Evolutionary conservation across 1,284 basidiomycete species (phyloP).

Genomic region (Sanghuangporus weigelae): DNA sequence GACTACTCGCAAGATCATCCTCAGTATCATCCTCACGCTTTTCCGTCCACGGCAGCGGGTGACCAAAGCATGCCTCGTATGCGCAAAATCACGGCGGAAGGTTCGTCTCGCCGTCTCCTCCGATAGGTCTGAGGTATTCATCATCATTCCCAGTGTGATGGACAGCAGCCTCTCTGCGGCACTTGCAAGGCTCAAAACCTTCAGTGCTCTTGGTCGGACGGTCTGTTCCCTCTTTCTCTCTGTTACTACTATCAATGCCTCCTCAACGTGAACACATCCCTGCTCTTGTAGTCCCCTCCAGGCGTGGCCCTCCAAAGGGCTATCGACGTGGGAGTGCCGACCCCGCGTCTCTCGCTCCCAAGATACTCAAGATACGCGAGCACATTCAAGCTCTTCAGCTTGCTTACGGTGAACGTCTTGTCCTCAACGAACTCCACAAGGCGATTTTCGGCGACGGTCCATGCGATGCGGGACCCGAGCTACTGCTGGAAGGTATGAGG

Average conservation of each 20-base stretch:
- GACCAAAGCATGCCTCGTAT: constrained; percentile 18
- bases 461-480: constrained; percentile 1
- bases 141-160: constrained; percentile 14
- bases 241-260: not conserved
- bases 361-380: constrained; percentile 18
- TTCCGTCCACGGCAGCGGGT: constrained; percentile 11
- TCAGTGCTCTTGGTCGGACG: constrained; percentile 14
- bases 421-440: constrained; percentile 14
- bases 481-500: not conserved
- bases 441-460: constrained; percentile 9
- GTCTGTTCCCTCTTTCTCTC: not conserved
- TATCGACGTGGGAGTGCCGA: constrained; percentile 18
- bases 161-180: constrained; percentile 16
- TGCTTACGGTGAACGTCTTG: constrained; percentile 17
- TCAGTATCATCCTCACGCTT: not conserved
- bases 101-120: not conserved
- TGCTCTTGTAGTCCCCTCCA: constrained; percentile 8
- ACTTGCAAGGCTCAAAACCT: constrained; percentile 15
- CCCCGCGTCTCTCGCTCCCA: constrained; percentile 15
- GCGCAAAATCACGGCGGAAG: constrained; percentile 18
- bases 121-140: not conserved
- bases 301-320: constrained; percentile 16
- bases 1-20: not conserved
- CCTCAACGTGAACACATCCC: not conserved
- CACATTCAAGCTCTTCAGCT: constrained; percentile 16